Evolutionary conservation across 805 yeast genomes (phyloP), one percentile per base, ranked within the genome.

Genomic region (Lipomyces yamadae): DNA sequence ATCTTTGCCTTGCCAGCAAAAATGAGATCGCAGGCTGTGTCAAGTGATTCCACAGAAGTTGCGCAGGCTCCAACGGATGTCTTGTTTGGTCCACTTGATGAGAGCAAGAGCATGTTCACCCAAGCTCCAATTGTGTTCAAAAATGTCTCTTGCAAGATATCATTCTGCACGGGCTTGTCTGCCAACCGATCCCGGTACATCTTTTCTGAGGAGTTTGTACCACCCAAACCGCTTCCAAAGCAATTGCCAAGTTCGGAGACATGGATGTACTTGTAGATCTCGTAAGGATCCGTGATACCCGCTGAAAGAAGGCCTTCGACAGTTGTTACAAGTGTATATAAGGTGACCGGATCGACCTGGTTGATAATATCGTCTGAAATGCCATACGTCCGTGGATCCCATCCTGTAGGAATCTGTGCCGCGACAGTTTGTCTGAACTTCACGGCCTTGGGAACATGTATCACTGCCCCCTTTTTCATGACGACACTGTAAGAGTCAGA

Each of bases 41-140:
- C 99, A 72, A 95, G 90, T 70, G 98, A 94, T 83, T 94, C 98
- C 68, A 94, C 89, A 66, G 98, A 95, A 72, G 99, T 94, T 60
- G 99, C 99, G 85, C 99, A 94, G 54, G 99, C 99, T 83, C 96
- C 99, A 63, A 95, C 98, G 62, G 99, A 98, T 35, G 99, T 95
- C 85, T 92, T 93, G 79, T 92, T 92, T 69, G 99, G 99, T 81
- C 99, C 99, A 66, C 97, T 91, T 6, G 98, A 89, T 18, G 98
- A 93, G 70, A 94, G 83, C 77, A 95, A 83, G 84, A 94, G 85
- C 99, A 94, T 94, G 78, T 94, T 94, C 74, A 94, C 97, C 99
- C 99, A 94, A 71, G 99, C 98, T 70, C 97, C 85, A 97, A 94
- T 93, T 62, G 98, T 94, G 84, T 94, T 94, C 83, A 95, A 93